A percentile compares a stretch with the other conserved stretches of the same genome.
These are phyloP conservation scores for Geotrichum citri-aurantii DNA, from an alignment of 1,139 yeast species.

Conservation along the genomic window DNA sequence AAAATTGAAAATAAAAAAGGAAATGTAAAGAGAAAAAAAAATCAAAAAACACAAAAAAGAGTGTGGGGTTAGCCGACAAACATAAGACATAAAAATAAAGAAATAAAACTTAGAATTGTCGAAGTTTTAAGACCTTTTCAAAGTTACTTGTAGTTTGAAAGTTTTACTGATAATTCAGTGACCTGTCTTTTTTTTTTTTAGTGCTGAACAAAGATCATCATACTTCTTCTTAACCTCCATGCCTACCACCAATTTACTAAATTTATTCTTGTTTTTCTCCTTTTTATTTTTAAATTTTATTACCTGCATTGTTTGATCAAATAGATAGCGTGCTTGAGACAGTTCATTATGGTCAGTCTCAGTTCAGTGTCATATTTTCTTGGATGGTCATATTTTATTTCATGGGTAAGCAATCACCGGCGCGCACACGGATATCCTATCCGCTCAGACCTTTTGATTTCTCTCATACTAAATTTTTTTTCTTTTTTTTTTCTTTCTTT, in stretches of 20 bases:
- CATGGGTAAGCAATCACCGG: slow-evolving; percentile 27
- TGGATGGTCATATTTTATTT: slow-evolving; percentile 32
- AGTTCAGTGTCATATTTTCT: slow-evolving; percentile 23
- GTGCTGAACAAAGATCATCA: no score
- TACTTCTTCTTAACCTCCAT: no score
- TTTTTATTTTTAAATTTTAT: no score
- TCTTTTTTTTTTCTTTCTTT: slow-evolving; percentile 21
- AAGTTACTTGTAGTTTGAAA: background rate
- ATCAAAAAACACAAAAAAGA: background rate
- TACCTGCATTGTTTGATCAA: background rate
- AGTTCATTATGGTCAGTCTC: slow-evolving; percentile 10
- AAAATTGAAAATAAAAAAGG: background rate
- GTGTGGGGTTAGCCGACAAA: background rate
- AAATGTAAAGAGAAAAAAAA: background rate
- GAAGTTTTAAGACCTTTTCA: background rate
- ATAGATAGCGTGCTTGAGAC: background rate
- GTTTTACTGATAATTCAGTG: background rate
- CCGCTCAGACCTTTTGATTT: background rate
- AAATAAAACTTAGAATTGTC: background rate
- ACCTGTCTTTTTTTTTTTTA: no score
- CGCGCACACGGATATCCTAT: background rate
- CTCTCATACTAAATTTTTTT: background rate
- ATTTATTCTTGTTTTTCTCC: no score
- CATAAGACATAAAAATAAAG: background rate
- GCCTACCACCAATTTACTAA: no score